phyloP scores from a whole-genome alignment of 2,329 filamentous ascomycete genomes.

The Colletotrichum higginsianum region DNA sequence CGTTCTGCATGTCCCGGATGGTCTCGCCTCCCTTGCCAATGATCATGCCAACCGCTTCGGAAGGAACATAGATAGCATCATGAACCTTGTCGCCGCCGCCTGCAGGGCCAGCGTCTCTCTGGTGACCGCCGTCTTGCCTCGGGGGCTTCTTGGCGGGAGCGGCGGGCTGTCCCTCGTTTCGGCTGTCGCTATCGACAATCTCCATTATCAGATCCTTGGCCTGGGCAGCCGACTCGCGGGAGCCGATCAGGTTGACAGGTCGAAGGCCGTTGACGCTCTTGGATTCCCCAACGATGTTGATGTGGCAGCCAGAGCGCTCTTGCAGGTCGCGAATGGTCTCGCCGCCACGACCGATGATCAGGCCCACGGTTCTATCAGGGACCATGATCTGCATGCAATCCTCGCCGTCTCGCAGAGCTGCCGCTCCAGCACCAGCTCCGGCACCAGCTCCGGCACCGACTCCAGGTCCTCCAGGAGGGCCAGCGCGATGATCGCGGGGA shows the following conservation, averaged over 20 bases:
- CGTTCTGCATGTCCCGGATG: slow-evolving; percentile 92
- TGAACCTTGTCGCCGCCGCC: slow-evolving; percentile 77
- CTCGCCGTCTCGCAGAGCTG: slow-evolving; percentile 80
- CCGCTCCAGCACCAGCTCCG: slow-evolving; percentile 46
- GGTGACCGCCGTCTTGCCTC: slow-evolving; percentile 51
- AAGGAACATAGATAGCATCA: slow-evolving; percentile 88
- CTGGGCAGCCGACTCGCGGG: slow-evolving; percentile 78
- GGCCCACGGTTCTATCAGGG: slow-evolving; percentile 89
- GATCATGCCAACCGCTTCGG: slow-evolving; percentile 95
- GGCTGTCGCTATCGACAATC: slow-evolving; percentile 92
- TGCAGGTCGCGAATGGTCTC: slow-evolving; percentile 95
- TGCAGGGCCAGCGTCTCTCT: slow-evolving; percentile 52
- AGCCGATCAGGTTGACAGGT: slow-evolving; percentile 91
- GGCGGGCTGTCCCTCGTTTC: slow-evolving; percentile 62
- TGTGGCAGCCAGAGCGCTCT: slow-evolving; percentile 92
- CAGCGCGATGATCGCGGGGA: slow-evolving; percentile 53
- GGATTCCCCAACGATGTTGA: slow-evolving; percentile 94
- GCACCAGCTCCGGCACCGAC: slow-evolving; percentile 52
- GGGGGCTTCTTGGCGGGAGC: slow-evolving; percentile 48
- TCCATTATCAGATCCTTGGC: slow-evolving; percentile 93
- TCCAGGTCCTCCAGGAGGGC: slow-evolving; percentile 47
- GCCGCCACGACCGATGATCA: slow-evolving; percentile 94
- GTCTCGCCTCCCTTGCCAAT: slow-evolving; percentile 96
- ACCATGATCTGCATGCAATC: slow-evolving; percentile 95
- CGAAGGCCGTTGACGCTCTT: slow-evolving; percentile 93